These are phyloP conservation scores for Metschnikowia matae DNA, from an alignment of 805 yeast species.

Conservation along the genomic window DNA sequence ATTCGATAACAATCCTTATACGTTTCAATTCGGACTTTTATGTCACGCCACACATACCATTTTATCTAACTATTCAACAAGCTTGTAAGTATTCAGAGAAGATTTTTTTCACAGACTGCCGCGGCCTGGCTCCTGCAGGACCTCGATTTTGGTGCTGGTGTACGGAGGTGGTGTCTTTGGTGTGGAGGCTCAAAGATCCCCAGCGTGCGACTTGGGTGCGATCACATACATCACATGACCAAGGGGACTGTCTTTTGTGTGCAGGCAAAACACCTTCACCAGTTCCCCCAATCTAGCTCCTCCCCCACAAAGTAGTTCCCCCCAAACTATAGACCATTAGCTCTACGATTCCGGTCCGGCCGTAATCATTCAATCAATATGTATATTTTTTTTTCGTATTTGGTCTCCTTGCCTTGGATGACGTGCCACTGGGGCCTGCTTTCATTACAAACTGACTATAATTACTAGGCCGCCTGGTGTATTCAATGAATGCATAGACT, in stretches of 20 bases:
- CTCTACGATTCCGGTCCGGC: not conserved
- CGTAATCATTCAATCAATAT: not conserved
- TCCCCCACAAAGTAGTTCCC: no score
- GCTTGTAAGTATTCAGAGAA: not conserved
- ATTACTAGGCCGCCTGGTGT: conserved; percentile 5
- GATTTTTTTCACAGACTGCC: conserved; percentile 16
- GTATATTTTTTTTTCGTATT: not conserved
- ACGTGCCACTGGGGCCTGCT: conserved; percentile 5
- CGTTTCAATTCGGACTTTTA: no score
- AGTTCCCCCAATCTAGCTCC: no score
- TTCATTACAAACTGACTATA: conserved; percentile 5
- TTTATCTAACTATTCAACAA: conserved; percentile 17
- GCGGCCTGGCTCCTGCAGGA: conserved; percentile 1
- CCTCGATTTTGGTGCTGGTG: not conserved
- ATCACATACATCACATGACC: not conserved
- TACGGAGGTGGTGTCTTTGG: not conserved
- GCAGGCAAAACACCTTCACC: not conserved
- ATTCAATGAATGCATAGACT: conserved; percentile 4
- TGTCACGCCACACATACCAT: conserved; percentile 16
- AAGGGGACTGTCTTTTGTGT: not conserved
- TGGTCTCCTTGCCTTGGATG: conserved; percentile 3
- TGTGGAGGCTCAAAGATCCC: not conserved
- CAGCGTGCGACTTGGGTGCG: no score
- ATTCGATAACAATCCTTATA: no score
- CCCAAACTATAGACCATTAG: not conserved